A percentile compares a stretch with the other conserved stretches of the same genome.
These are phyloP conservation scores for Lactifluus rugatus DNA, from an alignment of 768 basidiomycete genomes.

Conservation along the genomic window DNA sequence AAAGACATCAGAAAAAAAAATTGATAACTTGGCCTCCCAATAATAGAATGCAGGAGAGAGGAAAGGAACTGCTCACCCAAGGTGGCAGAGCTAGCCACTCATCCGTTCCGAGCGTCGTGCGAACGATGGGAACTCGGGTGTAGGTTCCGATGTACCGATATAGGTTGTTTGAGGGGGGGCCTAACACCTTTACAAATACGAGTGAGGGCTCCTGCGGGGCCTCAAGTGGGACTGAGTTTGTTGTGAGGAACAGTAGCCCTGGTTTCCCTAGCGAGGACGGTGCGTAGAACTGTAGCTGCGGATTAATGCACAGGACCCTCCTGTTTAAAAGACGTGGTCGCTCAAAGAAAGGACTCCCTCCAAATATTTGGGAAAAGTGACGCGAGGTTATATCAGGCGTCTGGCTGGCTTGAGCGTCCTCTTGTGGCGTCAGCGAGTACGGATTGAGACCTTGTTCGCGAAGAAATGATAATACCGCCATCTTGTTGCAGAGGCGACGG, in stretches of 20 bases:
- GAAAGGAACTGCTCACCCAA: not conserved
- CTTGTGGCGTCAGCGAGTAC: not conserved
- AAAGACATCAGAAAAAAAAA: not conserved
- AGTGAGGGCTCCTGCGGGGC: not conserved
- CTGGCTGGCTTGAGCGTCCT: not conserved
- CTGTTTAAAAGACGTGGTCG: not conserved
- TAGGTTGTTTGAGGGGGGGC: accelerated
- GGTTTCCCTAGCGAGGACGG: not conserved
- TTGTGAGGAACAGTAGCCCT: not conserved
- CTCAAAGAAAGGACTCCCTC: accelerated
- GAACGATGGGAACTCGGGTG: not conserved
- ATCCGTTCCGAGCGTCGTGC: not conserved
- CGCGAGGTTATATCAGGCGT: not conserved
- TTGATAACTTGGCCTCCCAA: not conserved
- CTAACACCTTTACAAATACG: not conserved
- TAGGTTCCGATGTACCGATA: not conserved
- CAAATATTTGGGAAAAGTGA: not conserved
- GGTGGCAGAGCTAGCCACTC: not conserved
- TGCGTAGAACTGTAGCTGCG: not conserved
- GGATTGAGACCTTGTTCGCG: not conserved
- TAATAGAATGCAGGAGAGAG: not conserved
- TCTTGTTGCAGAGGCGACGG: not conserved
- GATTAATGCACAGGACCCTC: not conserved
- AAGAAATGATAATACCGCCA: not conserved
- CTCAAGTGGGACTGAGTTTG: not conserved